phyloP scores from a whole-genome alignment of 495 filamentous ascomycete species.

The Apiosordaria backusii region DNA sequence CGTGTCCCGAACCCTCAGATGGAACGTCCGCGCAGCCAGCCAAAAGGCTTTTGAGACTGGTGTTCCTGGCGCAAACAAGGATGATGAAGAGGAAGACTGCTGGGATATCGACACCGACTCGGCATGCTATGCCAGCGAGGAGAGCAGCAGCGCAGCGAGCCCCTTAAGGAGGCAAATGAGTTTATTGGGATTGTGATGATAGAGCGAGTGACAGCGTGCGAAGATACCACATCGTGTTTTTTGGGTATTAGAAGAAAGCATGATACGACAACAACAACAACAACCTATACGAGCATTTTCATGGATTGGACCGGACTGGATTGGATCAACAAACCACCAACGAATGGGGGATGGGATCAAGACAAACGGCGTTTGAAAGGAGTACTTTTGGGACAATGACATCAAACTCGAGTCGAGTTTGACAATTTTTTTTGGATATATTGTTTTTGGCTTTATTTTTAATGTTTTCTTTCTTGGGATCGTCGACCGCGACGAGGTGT shows the following conservation, averaged over 20 bases:
- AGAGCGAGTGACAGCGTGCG: slow-evolving; percentile 1
- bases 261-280: background rate
- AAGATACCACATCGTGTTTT: slow-evolving; percentile 6
- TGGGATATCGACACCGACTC: slow-evolving; percentile 88
- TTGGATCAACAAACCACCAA: background rate
- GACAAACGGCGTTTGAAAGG: background rate
- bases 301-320: background rate
- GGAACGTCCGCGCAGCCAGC: slow-evolving; percentile 83
- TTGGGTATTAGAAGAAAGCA: background rate
- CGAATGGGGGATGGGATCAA: too few species aligned
- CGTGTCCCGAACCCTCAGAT: slow-evolving; percentile 81
- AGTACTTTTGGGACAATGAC: background rate
- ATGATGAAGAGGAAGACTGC: slow-evolving; percentile 52
- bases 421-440: background rate
- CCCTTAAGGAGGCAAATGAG: slow-evolving; percentile 68
- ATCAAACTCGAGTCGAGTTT: background rate
- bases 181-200: slow-evolving; percentile 46
- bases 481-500: too few species aligned
- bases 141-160: slow-evolving; percentile 56
- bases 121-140: slow-evolving; percentile 61
- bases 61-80: slow-evolving; percentile 31
- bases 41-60: slow-evolving; percentile 73
- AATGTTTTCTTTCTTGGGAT: background rate
- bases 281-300: background rate
- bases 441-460: background rate